A percentile compares a stretch with the other conserved stretches of the same genome.
Conservation (phyloP, 768 basidiomycete species). For the Russula foetens region DNA sequence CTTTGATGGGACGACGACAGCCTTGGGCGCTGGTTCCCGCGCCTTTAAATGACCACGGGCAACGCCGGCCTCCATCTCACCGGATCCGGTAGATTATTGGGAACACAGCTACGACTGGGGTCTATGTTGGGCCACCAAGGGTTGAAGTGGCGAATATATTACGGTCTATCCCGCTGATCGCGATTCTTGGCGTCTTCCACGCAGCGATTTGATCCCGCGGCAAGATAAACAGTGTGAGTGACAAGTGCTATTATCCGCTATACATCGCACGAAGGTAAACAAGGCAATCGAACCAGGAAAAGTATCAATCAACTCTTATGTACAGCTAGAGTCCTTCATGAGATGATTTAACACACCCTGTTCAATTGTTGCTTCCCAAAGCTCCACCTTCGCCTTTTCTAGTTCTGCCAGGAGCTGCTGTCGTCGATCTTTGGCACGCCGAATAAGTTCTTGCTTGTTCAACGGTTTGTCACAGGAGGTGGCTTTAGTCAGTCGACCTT, state of each 20-base stretch:
- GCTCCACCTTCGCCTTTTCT: slow-evolving; percentile 49
- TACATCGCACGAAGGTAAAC: not conserved
- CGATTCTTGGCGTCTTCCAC: too few species aligned
- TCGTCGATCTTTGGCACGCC: slow-evolving; percentile 46
- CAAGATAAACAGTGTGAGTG: not conserved
- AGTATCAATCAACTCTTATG: not conserved
- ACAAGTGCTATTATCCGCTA: not conserved
- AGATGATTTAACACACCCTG: slow-evolving; percentile 52
- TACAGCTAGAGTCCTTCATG: slow-evolving; percentile 26
- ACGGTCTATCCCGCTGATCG: too few species aligned
- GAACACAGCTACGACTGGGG: too few species aligned
- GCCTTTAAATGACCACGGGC: not conserved
- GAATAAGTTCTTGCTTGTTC: slow-evolving; percentile 39
- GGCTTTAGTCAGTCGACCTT: slow-evolving; percentile 9
- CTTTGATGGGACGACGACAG: not conserved
- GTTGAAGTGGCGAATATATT: too few species aligned
- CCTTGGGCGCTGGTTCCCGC: too few species aligned
- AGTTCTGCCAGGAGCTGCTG: slow-evolving; percentile 46
- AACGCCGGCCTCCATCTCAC: too few species aligned
- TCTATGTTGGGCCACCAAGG: too few species aligned
- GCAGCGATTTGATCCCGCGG: not conserved
- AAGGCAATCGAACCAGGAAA: not conserved
- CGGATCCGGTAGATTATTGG: too few species aligned
- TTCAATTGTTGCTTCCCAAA: slow-evolving; percentile 71
- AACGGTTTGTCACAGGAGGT: slow-evolving; percentile 13